A percentile compares a stretch with the other conserved stretches of the same genome.
Conservation (phyloP, 2,329 filamentous ascomycete genomes). For the Diaporthe vexans region DNA sequence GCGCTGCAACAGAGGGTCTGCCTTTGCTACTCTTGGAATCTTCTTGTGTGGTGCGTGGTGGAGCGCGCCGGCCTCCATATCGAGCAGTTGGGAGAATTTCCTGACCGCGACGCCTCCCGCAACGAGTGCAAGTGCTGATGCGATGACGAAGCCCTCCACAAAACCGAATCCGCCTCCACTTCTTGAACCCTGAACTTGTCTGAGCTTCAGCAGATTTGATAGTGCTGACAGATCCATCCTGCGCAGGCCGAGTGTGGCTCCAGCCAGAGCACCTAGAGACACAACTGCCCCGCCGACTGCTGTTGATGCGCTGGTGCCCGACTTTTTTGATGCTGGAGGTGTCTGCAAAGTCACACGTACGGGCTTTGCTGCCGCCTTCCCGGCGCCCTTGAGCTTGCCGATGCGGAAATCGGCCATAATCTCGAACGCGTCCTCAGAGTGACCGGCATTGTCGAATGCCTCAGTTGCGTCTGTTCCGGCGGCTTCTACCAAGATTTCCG, state of each 20-base stretch:
- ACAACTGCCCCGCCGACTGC: conserved; percentile 36
- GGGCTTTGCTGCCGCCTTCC: conserved; percentile 30
- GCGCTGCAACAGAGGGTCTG: conserved; percentile 55
- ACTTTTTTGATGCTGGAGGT: conserved; percentile 12
- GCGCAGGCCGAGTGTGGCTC: conserved; percentile 30
- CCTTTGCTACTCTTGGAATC: conserved; percentile 53
- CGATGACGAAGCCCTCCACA: conserved; percentile 54
- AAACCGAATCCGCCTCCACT: conserved; percentile 50
- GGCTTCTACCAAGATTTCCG: conserved; percentile 82
- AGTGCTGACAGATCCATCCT: conserved; percentile 41
- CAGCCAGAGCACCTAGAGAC: conserved; percentile 36
- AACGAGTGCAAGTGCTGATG: conserved; percentile 51
- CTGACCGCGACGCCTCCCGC: conserved; percentile 50
- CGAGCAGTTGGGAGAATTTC: conserved; percentile 50
- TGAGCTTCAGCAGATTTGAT: conserved; percentile 40
- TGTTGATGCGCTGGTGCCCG: conserved; percentile 24
- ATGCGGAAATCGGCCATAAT: conserved; percentile 56
- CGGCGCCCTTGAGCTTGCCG: conserved; percentile 54
- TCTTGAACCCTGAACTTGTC: background rate
- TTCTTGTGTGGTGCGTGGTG: conserved; percentile 57
- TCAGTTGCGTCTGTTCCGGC: conserved; percentile 84
- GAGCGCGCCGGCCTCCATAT: conserved; percentile 51
- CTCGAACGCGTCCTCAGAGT: conserved; percentile 74
- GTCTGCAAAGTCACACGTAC: conserved; percentile 36
- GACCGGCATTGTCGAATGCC: conserved; percentile 86